Conservation (phyloP, 352 stramenopile genomes). For the Pythium apleroticum region DNA sequence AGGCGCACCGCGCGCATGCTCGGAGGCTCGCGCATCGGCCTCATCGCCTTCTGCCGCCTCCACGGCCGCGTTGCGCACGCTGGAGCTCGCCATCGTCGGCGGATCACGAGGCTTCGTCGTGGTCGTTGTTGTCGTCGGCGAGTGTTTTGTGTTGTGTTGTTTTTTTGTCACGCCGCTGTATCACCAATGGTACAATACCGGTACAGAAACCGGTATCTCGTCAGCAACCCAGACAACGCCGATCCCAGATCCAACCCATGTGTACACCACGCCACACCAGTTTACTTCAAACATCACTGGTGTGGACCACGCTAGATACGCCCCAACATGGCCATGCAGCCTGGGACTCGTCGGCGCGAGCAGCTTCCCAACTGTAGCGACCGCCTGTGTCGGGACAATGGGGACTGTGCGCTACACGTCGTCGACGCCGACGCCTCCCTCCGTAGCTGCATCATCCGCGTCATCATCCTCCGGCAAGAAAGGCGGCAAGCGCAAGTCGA, state of each 20-base stretch:
- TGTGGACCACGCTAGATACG: constrained; percentile 8
- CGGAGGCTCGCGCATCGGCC: neutral
- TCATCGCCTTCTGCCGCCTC: neutral
- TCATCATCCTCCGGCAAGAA: constrained; percentile 19
- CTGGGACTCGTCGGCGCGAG: neutral
- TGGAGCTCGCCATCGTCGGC: constrained; percentile 9
- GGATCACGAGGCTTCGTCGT: neutral
- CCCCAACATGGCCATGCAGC: neutral
- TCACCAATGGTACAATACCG: constrained; percentile 1
- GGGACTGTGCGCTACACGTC: constrained; percentile 25
- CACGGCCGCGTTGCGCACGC: neutral
- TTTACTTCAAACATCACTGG: too few relatives aligned
- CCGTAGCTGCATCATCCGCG: neutral
- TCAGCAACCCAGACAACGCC: neutral
- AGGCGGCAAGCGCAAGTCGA: constrained; percentile 21
- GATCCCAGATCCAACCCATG: neutral
- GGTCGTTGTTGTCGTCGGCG: neutral
- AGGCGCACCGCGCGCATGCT: constrained; percentile 2
- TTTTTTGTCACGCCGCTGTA: constrained; percentile 1
- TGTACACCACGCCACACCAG: constrained; percentile 7
- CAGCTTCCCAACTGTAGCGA: neutral
- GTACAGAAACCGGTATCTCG: neutral
- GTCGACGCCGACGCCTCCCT: neutral
- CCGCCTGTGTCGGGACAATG: neutral
- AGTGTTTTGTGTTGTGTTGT: constrained; percentile 2